Base-by-base conservation (phyloP, 495 filamentous ascomycete species). In the Talaromyces liani region DNA sequence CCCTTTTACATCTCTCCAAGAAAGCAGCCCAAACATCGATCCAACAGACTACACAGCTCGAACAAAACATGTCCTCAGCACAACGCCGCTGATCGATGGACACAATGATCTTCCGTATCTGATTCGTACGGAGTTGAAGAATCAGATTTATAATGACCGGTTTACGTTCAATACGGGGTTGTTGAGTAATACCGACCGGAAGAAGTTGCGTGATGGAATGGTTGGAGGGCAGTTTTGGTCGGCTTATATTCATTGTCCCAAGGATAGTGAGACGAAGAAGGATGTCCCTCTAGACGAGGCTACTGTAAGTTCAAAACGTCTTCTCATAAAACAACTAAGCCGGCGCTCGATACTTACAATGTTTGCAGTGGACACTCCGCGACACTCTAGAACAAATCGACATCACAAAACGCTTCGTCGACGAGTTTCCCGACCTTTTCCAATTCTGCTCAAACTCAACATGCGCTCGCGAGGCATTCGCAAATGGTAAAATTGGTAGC, bases 91-190 rank as follows among this genome's bases (percentile, higher is more conserved):
- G 6, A 91, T 92, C 71, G 88, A 94, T 73, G 90, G 91, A 3
- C 91, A 95, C 69, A 87, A 92, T 76, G 91, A 95, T 69, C 73
- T 93, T 12, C 80, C 90, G 8, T 85, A 90, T 63, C 57, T 85
- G 29, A 78, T 93, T 63, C 79, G 88, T 29, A 74, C 67, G 31
- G 34, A 75, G 6, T 87, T 83, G 67, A 74, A 83, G 36, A 91
- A 92, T 70, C 81, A 86, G 58, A 91, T 95, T 65, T 87, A 91
- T 68, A 67, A 76, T 61, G 65, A 77, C 10, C 83, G 84, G 36
- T 64, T 73, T 7, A 66, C 68, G 14, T 66, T 74, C 33, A 69
- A 65, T 14, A 67, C 72, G 57, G 63, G 68, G 16, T 70, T 92
- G 61, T 51, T 63, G 6, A 71, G 68, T 27, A 89, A 68, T 8